Percentiles rank a stretch among this genome's conserved stretches.
Conservation (phyloP, 73 alveolate species). For the Paramecium primaurelia region DNA sequence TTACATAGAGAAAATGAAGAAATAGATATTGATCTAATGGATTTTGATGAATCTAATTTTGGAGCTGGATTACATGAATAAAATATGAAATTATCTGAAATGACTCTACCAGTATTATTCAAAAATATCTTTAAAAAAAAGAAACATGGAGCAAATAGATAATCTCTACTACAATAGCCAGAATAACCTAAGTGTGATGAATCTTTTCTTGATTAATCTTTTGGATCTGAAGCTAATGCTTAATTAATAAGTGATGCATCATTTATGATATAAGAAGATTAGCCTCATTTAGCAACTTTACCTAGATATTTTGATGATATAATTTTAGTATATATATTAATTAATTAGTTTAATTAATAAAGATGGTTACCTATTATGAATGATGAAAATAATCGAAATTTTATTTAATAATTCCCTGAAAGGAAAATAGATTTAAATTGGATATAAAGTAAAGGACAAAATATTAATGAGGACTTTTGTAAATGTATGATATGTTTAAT, state of each 20-base stretch:
- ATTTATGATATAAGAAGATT: conserved; percentile 5
- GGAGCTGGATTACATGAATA: conserved; percentile 28
- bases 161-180: background rate
- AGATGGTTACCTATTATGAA: conserved; percentile 9
- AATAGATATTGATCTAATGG: conserved; percentile 38
- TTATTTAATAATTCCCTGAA: conserved; percentile 10
- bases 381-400: background rate
- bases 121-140: background rate
- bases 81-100: background rate
- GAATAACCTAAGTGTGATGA: conserved; percentile 2
- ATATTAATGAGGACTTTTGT: conserved; percentile 24
- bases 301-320: conserved; percentile 38
- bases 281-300: conserved; percentile 6
- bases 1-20: background rate
- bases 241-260: background rate
- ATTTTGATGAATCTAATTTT: background rate
- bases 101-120: conserved; percentile 21
- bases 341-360: background rate
- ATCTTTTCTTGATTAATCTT: background rate
- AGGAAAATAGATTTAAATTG: conserved; percentile 35
- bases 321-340: background rate
- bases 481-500: conserved; percentile 43
- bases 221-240: background rate
- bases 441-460: background rate
- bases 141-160: conserved; percentile 20